Base-by-base conservation (phyloP, 1,139 yeast species). In the Nematodospora anomalae region DNA sequence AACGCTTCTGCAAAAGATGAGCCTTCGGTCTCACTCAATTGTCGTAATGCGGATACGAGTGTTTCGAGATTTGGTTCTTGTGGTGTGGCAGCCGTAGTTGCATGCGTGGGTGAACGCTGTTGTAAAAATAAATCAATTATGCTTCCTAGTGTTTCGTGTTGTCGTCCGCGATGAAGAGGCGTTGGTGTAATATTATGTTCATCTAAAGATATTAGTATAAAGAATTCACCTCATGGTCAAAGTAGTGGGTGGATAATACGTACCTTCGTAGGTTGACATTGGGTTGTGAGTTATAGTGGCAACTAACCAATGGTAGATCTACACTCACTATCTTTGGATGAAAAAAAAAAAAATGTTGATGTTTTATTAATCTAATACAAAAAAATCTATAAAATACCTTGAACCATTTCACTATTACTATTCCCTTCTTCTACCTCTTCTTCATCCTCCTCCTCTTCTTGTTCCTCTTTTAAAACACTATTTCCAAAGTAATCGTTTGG, bases 231-330 rank as follows among this genome's bases (percentile, higher is more conserved):
- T n/a, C n/a, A n/a, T n/a, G n/a, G 16, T 6, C 10, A 10, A 6
- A 15, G n/a, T 18, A n/a, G n/a, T n/a, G n/a, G n/a, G n/a, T n/a
- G n/a, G n/a, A n/a, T n/a, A n/a, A n/a, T 16, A 57, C 74, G 24
- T 64, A 67, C 75, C 68, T 60, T 70, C 74, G 53, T 70, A 66
- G 21, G 64, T 65, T 12, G 71, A 61, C 72, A 66, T 66, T 28
- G 27, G 38, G 27, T 21, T 22, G 28, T 29, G 11, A 26, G n/a
- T n/a, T n/a, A 18, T 28, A 23, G 21, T 18, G 21, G 21, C 11
- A 24, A 24, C 14, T 9, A 24, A 24, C n/a, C n/a, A n/a, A 23
- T 30, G 16, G 11, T 14, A 14, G 21, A n/a, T 18, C 21, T 21
- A 18, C 21, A 28, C 18, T 31, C n/a, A n/a, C n/a, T n/a, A n/a